phyloP scores from a whole-genome alignment of 2,329 filamentous ascomycete genomes.

The Aphanocladium album region DNA sequence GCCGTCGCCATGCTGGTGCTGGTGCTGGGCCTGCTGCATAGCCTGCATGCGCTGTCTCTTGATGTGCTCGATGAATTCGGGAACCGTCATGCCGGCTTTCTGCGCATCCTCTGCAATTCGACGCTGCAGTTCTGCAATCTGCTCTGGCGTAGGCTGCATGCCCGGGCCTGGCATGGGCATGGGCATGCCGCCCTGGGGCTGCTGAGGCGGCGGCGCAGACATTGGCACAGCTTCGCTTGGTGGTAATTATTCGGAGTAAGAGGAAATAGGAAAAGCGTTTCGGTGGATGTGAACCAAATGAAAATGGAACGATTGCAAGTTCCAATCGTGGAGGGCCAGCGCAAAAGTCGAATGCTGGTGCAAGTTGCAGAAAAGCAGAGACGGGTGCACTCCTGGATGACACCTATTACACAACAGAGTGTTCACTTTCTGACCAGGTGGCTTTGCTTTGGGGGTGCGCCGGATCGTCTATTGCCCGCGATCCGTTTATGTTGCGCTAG shows the following conservation, averaged over 20 bases:
- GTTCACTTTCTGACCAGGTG: constrained; percentile 28
- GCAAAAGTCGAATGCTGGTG: constrained; percentile 1
- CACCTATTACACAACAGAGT: constrained; percentile 28
- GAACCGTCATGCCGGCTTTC: constrained; percentile 78
- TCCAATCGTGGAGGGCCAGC: background rate
- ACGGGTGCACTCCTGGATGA: constrained; percentile 12
- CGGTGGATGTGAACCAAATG: background rate
- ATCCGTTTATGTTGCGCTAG: constrained; percentile 11
- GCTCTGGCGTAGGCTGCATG: constrained; percentile 68
- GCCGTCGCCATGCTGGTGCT: constrained; percentile 24
- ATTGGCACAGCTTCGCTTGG: background rate
- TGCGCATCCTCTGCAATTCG: constrained; percentile 78
- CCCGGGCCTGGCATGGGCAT: constrained; percentile 34
- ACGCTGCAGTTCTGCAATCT: constrained; percentile 78
- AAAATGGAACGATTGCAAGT: background rate
- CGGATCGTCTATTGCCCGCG: constrained; percentile 28
- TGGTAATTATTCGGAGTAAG: background rate
- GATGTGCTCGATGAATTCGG: constrained; percentile 72
- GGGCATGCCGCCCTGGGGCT: constrained; percentile 22
- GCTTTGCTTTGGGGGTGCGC: constrained; percentile 5
- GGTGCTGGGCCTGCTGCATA: constrained; percentile 38
- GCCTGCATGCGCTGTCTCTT: constrained; percentile 51
- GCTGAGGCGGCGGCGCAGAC: constrained; percentile 16
- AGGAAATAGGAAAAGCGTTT: background rate
- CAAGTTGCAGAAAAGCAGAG: background rate